A percentile compares a stretch with the other conserved stretches of the same genome.
Conservation (phyloP, 306 rosid species). For the Prunus kanzakura region DNA sequence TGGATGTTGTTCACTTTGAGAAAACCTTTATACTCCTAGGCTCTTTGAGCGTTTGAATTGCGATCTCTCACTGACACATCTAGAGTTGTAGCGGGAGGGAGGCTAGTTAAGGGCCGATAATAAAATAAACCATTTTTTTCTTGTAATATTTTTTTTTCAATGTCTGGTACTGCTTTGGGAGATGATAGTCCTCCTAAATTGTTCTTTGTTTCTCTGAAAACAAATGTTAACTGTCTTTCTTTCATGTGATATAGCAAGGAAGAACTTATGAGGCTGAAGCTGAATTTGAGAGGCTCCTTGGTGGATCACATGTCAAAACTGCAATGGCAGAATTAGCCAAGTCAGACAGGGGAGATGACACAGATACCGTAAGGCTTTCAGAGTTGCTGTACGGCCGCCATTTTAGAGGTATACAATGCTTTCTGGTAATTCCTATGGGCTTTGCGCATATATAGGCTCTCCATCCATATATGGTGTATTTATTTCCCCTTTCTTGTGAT, state of each 20-base stretch:
- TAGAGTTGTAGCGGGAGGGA: too few relatives aligned
- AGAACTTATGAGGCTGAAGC: slow-evolving; percentile 79
- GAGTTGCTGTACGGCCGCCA: slow-evolving; percentile 86
- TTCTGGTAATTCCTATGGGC: slow-evolving; percentile 4
- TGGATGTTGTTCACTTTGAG: neutral
- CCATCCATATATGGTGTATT: neutral
- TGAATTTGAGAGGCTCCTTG: slow-evolving; percentile 82
- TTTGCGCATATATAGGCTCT: neutral
- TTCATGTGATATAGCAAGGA: slow-evolving; percentile 68
- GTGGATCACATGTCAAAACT: slow-evolving; percentile 75
- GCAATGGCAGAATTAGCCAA: slow-evolving; percentile 82
- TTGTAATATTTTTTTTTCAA: too few relatives aligned
- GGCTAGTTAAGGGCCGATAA: too few relatives aligned
- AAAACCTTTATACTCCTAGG: neutral
- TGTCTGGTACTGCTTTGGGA: neutral
- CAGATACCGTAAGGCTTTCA: slow-evolving; percentile 61
- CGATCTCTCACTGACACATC: too few relatives aligned
- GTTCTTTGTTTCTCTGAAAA: neutral
- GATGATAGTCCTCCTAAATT: neutral
- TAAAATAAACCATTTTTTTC: too few relatives aligned
- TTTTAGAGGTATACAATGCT: slow-evolving; percentile 55
- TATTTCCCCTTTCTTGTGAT: slow-evolving; percentile 15
- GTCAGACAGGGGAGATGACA: slow-evolving; percentile 73
- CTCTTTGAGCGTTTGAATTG: too few relatives aligned
- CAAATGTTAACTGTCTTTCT: slow-evolving; percentile 4